Evolutionary conservation across 2,329 filamentous ascomycete species (phyloP).

Genomic region (Colletotrichum sp.): DNA sequence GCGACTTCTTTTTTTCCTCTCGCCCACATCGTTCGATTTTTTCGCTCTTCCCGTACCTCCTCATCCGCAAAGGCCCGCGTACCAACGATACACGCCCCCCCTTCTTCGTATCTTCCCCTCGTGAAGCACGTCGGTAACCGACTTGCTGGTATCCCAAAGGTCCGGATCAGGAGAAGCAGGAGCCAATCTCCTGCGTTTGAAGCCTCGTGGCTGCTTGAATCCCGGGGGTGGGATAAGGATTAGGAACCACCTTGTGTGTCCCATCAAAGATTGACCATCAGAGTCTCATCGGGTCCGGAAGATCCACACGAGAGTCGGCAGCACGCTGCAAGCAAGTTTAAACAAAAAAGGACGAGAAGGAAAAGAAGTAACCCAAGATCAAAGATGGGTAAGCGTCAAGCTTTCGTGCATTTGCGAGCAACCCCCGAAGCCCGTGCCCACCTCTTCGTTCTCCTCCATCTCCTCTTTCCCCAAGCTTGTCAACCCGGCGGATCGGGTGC

Average conservation of each 20-base stretch:
- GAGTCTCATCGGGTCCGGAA: background rate
- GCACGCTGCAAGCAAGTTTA: background rate
- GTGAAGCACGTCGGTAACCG: background rate
- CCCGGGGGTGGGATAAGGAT: background rate
- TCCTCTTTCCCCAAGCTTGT: conserved; percentile 7
- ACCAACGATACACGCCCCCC: background rate
- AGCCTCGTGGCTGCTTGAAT: background rate
- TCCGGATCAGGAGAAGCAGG: background rate
- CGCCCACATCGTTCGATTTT: conserved; percentile 15
- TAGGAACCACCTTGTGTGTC: background rate
- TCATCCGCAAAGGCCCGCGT: conserved; percentile 7
- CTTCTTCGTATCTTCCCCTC: background rate
- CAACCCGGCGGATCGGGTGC: conserved; percentile 10
- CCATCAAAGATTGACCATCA: background rate
- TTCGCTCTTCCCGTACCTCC: background rate
- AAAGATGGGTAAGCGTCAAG: conserved; percentile 19
- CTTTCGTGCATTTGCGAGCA: background rate
- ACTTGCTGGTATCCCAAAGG: conserved; percentile 1
- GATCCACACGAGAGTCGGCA: background rate
- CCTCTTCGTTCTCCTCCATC: background rate
- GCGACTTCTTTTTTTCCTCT: background rate
- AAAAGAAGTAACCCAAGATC: background rate
- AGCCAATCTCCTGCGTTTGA: background rate
- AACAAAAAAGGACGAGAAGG: background rate
- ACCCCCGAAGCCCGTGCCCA: background rate